These are phyloP conservation scores for Saprolegnia diclina DNA, from an alignment of 352 stramenopile species.

Conservation along the genomic window DNA sequence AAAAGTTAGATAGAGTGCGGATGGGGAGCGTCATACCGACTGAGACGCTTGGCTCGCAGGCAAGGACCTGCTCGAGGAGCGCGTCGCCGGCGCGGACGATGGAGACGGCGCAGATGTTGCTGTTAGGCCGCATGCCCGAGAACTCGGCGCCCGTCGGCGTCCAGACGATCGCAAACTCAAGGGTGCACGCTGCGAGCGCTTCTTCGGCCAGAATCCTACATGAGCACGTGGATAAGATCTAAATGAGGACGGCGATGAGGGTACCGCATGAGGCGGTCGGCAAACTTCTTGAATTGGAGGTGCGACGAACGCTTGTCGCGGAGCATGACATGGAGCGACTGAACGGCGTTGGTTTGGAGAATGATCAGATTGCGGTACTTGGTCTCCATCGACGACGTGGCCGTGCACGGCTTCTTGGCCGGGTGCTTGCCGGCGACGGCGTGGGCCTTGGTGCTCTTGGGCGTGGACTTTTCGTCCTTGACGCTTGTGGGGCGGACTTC, in stretches of 20 bases:
- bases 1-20: neutral
- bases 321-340: constrained; percentile 62
- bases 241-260: neutral
- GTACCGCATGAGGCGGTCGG: constrained; percentile 72
- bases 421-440: constrained; percentile 10
- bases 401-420: constrained; percentile 22
- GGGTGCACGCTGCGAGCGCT: constrained; percentile 55
- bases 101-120: constrained; percentile 86
- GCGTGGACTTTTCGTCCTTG: constrained; percentile 18
- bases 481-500: constrained; percentile 17
- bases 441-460: constrained; percentile 6
- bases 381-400: constrained; percentile 37
- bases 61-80: constrained; percentile 86
- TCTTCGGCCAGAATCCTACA: constrained; percentile 64
- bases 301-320: constrained; percentile 61
- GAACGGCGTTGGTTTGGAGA: constrained; percentile 52
- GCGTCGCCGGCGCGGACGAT: constrained; percentile 91
- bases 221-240: neutral
- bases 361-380: constrained; percentile 63
- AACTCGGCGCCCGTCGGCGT: constrained; percentile 66
- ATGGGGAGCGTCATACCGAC: constrained; percentile 44
- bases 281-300: constrained; percentile 71
- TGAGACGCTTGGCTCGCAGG: constrained; percentile 72
- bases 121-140: constrained; percentile 45
- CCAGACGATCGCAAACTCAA: constrained; percentile 43